Conservation (phyloP, 2,329 filamentous ascomycete genomes). For the Pseudocercospora macadamiae region DNA sequence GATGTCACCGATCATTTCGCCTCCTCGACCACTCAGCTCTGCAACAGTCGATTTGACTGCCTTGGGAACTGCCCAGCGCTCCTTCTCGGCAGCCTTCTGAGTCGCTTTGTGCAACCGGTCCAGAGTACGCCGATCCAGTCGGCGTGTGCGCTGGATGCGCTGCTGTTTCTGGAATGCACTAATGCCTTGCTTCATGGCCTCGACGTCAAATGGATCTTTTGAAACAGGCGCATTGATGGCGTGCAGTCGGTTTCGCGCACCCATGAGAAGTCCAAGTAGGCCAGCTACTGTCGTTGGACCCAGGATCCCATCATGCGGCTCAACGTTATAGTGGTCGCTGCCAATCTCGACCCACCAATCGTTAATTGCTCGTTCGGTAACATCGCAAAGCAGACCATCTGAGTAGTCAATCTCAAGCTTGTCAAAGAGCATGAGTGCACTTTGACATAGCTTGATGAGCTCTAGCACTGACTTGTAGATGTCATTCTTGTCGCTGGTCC, state of each 20-base stretch:
- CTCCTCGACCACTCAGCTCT: slow-evolving; percentile 89
- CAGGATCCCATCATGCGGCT: slow-evolving; percentile 88
- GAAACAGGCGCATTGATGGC: slow-evolving; percentile 80
- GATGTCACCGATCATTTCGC: slow-evolving; percentile 94
- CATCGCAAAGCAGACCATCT: slow-evolving; percentile 88
- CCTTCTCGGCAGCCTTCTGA: slow-evolving; percentile 84
- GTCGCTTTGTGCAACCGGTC: slow-evolving; percentile 80
- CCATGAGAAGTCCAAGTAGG: slow-evolving; percentile 83
- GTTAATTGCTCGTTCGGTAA: slow-evolving; percentile 84
- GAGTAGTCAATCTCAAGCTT: slow-evolving; percentile 86
- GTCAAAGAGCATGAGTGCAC: slow-evolving; percentile 83
- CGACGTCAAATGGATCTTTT: slow-evolving; percentile 90
- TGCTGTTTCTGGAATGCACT: slow-evolving; percentile 87
- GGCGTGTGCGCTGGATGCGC: slow-evolving; percentile 75
- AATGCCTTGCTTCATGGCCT: slow-evolving; percentile 79
- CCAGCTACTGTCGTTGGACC: slow-evolving; percentile 91
- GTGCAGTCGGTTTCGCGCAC: slow-evolving; percentile 84
- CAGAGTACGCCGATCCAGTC: slow-evolving; percentile 81
- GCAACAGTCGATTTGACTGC: slow-evolving; percentile 95
- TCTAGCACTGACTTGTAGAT: slow-evolving; percentile 80
- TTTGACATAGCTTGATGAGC: slow-evolving; percentile 87
- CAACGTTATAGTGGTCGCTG: slow-evolving; percentile 86
- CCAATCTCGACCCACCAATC: slow-evolving; percentile 98
- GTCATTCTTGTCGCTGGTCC: slow-evolving; percentile 79
- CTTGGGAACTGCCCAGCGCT: slow-evolving; percentile 89